phyloP scores from a whole-genome alignment of 306 rosid genomes.

The Cotoneaster glaucophyllus region DNA sequence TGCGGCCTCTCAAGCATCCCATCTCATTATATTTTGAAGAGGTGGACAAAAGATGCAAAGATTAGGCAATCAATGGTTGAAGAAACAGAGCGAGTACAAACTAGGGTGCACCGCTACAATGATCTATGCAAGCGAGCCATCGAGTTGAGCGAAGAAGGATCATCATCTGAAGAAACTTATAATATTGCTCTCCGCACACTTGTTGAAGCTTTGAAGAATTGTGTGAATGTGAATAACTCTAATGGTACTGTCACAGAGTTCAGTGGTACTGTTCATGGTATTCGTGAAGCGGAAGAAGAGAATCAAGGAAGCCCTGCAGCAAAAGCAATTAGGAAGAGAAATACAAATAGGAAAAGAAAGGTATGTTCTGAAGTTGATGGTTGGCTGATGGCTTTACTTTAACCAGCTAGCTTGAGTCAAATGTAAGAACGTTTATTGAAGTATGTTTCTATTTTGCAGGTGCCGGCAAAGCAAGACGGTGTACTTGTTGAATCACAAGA shows the following conservation, averaged over 20 bases:
- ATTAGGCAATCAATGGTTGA: slow-evolving; percentile 39
- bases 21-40: slow-evolving; percentile 59
- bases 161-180: slow-evolving; percentile 67
- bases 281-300: slow-evolving; percentile 50
- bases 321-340: slow-evolving; percentile 66
- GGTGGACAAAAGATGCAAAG: slow-evolving; percentile 93
- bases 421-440: slow-evolving; percentile 12
- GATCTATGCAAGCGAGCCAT: slow-evolving; percentile 71
- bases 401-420: neutral
- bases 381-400: slow-evolving; percentile 15
- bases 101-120: slow-evolving; percentile 73
- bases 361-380: slow-evolving; percentile 33
- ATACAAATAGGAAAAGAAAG: slow-evolving; percentile 69
- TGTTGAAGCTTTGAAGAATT: slow-evolving; percentile 69
- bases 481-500: slow-evolving; percentile 59
- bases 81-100: slow-evolving; percentile 42
- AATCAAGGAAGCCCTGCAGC: slow-evolving; percentile 47
- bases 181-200: slow-evolving; percentile 57
- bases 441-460: slow-evolving; percentile 35
- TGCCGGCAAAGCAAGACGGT: slow-evolving; percentile 54
- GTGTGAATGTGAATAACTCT: slow-evolving; percentile 71
- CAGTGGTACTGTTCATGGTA: slow-evolving; percentile 37
- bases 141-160: slow-evolving; percentile 93
- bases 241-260: slow-evolving; percentile 43
- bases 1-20: slow-evolving; percentile 82